Percentiles rank a stretch among this genome's conserved stretches.
Evolutionary conservation across 257 asterid species (phyloP).

Genomic region (Solanum ahanhuiri): DNA sequence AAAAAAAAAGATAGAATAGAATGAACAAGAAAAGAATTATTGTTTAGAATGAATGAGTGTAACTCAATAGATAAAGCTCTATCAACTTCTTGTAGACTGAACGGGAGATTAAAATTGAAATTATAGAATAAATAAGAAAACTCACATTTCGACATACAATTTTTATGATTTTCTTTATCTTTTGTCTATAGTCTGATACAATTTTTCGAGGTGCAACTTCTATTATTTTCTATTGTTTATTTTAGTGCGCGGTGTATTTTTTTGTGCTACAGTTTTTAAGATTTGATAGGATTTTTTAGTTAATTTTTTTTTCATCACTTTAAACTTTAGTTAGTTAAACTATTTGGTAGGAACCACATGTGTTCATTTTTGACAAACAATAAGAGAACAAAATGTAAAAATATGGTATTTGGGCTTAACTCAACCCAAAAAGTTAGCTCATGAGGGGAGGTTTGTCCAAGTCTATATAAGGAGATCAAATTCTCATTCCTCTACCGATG

Average conservation of each 20-base stretch:
- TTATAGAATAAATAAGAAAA: no score
- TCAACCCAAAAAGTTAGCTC: no score
- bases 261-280: neutral
- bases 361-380: neutral
- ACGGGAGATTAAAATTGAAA: neutral
- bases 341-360: neutral
- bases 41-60: no score
- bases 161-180: neutral
- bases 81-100: no score
- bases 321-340: neutral
- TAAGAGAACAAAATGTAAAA: neutral
- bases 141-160: neutral
- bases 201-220: neutral
- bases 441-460: no score
- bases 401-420: no score
- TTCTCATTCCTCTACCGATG: no score
- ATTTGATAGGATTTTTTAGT: neutral
- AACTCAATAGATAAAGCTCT: neutral
- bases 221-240: neutral
- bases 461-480: no score
- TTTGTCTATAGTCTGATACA: neutral
- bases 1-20: neutral
- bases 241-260: neutral
- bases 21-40: no score
- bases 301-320: neutral